A percentile compares a stretch with the other conserved stretches of the same genome.
Conservation (phyloP, 495 filamentous ascomycete species). For the Cercophora sp. region DNA sequence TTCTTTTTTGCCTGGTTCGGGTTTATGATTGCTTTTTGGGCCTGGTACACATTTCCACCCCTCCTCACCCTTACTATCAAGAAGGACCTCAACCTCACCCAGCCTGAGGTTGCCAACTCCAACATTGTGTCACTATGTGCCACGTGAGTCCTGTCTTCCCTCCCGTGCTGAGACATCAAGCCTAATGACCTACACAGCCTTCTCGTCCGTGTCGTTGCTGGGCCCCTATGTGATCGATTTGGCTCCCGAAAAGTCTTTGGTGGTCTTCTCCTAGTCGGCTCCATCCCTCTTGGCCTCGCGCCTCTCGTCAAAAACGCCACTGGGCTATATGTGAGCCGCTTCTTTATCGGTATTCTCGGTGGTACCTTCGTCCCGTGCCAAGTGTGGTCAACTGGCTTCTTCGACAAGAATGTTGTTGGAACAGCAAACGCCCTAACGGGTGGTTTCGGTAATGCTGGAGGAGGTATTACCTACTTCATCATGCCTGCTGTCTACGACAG, state of each 20-base stretch:
- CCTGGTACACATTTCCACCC: conserved; percentile 85
- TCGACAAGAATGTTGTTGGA: conserved; percentile 92
- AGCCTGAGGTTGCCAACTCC: conserved; percentile 77
- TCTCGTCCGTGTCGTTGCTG: conserved; percentile 75
- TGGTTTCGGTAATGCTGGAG: conserved; percentile 86
- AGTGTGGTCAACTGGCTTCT: conserved; percentile 93
- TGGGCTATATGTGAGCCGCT: conserved; percentile 74
- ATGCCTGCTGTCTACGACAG: conserved; percentile 92
- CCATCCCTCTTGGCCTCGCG: conserved; percentile 79
- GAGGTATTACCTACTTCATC: conserved; percentile 83
- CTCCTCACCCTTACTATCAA: conserved; percentile 73
- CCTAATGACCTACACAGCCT: conserved; percentile 50
- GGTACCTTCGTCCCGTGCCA: conserved; percentile 92
- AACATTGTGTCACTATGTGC: conserved; percentile 85
- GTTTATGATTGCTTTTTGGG: conserved; percentile 94
- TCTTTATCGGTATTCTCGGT: conserved; percentile 92
- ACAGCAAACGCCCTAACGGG: conserved; percentile 84
- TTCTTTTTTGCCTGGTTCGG: conserved; percentile 95
- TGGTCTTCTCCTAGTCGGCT: conserved; percentile 65
- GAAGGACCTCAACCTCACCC: conserved; percentile 68
- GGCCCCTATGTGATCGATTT: conserved; percentile 78
- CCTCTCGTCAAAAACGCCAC: conserved; percentile 66
- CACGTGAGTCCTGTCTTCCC: conserved; percentile 57
- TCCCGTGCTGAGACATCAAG: background rate
- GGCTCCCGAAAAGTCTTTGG: conserved; percentile 82